These are phyloP conservation scores for Sordaria brevicollis DNA, from an alignment of 495 filamentous ascomycete species.

Conservation along the genomic window DNA sequence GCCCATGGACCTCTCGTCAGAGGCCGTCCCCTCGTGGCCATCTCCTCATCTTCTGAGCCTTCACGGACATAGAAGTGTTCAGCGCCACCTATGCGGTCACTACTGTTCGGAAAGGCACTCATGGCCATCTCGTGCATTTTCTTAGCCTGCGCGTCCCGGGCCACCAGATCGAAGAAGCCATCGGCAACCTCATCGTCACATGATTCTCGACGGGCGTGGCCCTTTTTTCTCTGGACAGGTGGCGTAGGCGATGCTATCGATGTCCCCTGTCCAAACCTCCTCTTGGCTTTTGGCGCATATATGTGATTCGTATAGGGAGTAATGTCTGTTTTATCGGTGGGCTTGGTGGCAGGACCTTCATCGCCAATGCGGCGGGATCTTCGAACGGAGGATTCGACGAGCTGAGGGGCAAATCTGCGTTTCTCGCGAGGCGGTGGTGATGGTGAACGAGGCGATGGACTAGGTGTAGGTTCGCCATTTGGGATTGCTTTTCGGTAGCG, in stretches of 20 bases:
- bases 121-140: constrained; percentile 44
- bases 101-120: constrained; percentile 39
- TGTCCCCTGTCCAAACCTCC: constrained; percentile 19
- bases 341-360: constrained; percentile 37
- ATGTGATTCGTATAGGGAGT: constrained; percentile 49
- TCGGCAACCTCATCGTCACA: constrained; percentile 62
- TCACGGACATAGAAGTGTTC: constrained; percentile 47
- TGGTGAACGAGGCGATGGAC: constrained; percentile 36
- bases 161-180: constrained; percentile 66
- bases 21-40: constrained; percentile 15
- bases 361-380: constrained; percentile 44
- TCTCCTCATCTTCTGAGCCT: constrained; percentile 34
- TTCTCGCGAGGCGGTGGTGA: constrained; percentile 23
- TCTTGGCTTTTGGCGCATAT: constrained; percentile 35
- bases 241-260: constrained; percentile 7
- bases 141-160: constrained; percentile 57
- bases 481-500: constrained; percentile 35
- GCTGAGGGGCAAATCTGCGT: constrained; percentile 50
- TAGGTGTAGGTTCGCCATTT: constrained; percentile 39
- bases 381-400: constrained; percentile 54
- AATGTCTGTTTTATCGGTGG: constrained; percentile 47
- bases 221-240: constrained; percentile 5
- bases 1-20: constrained; percentile 26
- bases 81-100: constrained; percentile 35
- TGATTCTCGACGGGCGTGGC: constrained; percentile 40